These are phyloP conservation scores for Lanmaoa pseudosensibilis DNA, from an alignment of 768 basidiomycete genomes.

Conservation along the genomic window DNA sequence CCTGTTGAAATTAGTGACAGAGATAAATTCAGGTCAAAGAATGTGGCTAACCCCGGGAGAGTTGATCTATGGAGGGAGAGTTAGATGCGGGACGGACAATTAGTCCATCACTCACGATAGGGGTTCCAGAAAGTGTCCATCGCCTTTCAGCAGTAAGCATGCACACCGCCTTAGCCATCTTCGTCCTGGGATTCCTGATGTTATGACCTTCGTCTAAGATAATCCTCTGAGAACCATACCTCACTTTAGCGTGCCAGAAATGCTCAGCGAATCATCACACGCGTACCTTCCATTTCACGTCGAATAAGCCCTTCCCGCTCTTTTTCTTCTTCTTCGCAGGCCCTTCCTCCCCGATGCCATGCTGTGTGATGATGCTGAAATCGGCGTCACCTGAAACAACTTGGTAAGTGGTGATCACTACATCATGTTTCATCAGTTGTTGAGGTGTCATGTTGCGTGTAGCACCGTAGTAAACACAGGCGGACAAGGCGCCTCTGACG, in stretches of 20 bases:
- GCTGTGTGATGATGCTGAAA: slow-evolving; percentile 7
- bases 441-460: slow-evolving; percentile 58
- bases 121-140: slow-evolving; percentile 84
- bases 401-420: slow-evolving; percentile 86
- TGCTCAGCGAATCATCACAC: background rate
- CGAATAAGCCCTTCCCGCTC: slow-evolving; percentile 56
- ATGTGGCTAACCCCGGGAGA: slow-evolving; percentile 56
- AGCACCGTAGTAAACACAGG: slow-evolving; percentile 70
- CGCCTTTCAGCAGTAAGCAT: slow-evolving; percentile 67
- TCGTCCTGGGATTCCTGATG: slow-evolving; percentile 84
- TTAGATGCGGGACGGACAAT: background rate
- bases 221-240: slow-evolving; percentile 49
- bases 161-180: slow-evolving; percentile 72
- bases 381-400: slow-evolving; percentile 59
- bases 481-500: slow-evolving; percentile 47
- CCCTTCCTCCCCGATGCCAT: slow-evolving; percentile 20
- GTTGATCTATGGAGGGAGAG: slow-evolving; percentile 55
- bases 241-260: background rate
- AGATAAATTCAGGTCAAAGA: background rate
- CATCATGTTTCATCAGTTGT: slow-evolving; percentile 65
- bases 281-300: slow-evolving; percentile 77
- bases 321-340: slow-evolving; percentile 58
- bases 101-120: slow-evolving; percentile 62
- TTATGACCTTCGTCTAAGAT: slow-evolving; percentile 89
- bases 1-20: slow-evolving; percentile 42